These are phyloP conservation scores for Aureobasidium zeae DNA, from an alignment of 2,329 filamentous ascomycete species.

Conservation along the genomic window DNA sequence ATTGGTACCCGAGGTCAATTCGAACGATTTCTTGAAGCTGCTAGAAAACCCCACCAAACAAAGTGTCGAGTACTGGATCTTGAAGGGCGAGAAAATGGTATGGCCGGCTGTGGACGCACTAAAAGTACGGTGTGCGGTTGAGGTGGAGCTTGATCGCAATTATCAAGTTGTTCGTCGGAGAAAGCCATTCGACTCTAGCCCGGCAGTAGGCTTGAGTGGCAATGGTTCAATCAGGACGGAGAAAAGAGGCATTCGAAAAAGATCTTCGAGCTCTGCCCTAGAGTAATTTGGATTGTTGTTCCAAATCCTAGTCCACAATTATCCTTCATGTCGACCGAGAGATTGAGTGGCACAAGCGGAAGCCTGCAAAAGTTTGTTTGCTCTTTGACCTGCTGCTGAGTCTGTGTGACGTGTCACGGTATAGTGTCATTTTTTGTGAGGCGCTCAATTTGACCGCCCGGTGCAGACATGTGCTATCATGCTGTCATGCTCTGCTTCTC, in stretches of 20 bases:
- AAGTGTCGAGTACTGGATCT: slow-evolving; percentile 74
- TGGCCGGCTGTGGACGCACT: slow-evolving; percentile 84
- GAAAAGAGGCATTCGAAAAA: slow-evolving; percentile 8
- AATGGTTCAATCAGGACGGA: slow-evolving; percentile 1
- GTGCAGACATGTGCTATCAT: not conserved
- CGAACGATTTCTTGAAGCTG: slow-evolving; percentile 64
- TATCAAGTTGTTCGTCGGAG: slow-evolving; percentile 67
- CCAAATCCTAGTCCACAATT: not conserved
- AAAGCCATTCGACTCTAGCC: slow-evolving; percentile 35
- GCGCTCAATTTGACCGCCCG: no score
- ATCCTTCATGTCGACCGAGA: not conserved
- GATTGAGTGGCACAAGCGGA: not conserved
- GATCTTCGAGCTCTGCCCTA: slow-evolving; percentile 3
- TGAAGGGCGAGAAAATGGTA: slow-evolving; percentile 73
- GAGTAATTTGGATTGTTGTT: not conserved
- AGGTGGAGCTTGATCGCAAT: slow-evolving; percentile 76
- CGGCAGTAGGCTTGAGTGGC: no score
- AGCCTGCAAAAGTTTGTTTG: not conserved
- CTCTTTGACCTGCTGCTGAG: not conserved
- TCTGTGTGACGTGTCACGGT: not conserved
- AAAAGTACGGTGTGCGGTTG: slow-evolving; percentile 71
- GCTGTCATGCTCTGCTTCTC: not conserved
- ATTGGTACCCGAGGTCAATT: slow-evolving; percentile 68
- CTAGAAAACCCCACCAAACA: slow-evolving; percentile 74
- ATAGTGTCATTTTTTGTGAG: not conserved